Evolutionary conservation across 2,329 filamentous ascomycete species (phyloP).

Genomic region (Xylariaceae sp.): DNA sequence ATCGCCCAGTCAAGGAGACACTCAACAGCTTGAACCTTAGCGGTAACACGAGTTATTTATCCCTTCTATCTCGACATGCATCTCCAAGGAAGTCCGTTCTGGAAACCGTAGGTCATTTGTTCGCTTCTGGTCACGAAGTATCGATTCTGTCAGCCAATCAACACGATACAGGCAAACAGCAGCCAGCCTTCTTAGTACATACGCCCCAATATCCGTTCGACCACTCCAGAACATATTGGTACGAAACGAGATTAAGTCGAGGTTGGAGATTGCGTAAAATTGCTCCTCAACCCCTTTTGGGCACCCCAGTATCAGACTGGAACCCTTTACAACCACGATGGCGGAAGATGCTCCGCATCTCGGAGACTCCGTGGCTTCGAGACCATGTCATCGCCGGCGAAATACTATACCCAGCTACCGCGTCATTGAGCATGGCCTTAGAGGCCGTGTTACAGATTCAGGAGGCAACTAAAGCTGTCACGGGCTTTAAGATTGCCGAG

Average conservation of each 20-base stretch:
- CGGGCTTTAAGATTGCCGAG: too few species aligned
- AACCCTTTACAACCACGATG: constrained; percentile 29
- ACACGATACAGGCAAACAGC: too few species aligned
- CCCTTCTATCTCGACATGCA: neutral
- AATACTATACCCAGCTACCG: too few species aligned
- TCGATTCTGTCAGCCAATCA: neutral
- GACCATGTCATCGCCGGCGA: too few species aligned
- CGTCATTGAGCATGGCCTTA: too few species aligned
- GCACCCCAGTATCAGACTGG: constrained; percentile 11
- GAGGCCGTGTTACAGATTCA: too few species aligned
- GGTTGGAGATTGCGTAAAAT: constrained; percentile 15
- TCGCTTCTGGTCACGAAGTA: neutral
- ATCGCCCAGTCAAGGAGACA: neutral
- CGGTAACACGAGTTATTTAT: neutral
- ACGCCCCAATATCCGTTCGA: constrained; percentile 28
- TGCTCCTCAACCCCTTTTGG: neutral
- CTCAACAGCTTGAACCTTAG: neutral
- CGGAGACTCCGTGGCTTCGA: constrained; percentile 34
- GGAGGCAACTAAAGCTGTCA: too few species aligned
- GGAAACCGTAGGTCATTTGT: neutral
- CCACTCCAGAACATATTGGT: constrained; percentile 18
- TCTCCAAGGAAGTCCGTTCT: neutral
- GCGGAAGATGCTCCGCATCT: constrained; percentile 31
- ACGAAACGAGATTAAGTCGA: constrained; percentile 21
- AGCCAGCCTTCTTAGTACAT: too few species aligned